phyloP scores from a whole-genome alignment of 495 filamentous ascomycete genomes.

The Sporormia fimetaria region DNA sequence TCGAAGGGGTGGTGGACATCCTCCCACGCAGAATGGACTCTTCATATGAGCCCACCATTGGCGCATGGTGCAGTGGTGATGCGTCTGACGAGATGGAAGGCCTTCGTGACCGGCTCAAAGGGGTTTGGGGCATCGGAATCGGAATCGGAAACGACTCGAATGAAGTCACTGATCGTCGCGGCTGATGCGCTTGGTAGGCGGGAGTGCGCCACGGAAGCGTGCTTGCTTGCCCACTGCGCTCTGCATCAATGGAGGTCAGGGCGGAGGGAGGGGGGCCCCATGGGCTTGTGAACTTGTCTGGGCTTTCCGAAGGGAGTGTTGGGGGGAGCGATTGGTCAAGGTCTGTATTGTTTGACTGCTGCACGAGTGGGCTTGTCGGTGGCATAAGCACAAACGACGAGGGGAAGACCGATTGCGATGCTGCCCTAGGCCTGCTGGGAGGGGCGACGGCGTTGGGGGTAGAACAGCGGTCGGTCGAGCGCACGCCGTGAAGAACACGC shows the following conservation, averaged over 20 bases:
- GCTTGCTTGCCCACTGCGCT: too few species aligned
- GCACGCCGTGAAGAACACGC: constrained; percentile 20
- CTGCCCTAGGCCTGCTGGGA: constrained; percentile 35
- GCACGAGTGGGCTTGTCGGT: constrained; percentile 84
- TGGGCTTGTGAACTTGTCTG: constrained; percentile 42
- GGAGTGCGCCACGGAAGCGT: too few species aligned
- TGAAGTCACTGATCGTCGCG: constrained; percentile 55
- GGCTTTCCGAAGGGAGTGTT: constrained; percentile 29
- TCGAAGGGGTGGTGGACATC: constrained; percentile 95
- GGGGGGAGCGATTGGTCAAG: constrained; percentile 49
- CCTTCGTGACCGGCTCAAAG: constrained; percentile 48
- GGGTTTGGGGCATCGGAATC: constrained; percentile 43
- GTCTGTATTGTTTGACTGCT: constrained; percentile 82
- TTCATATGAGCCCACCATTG: constrained; percentile 96
- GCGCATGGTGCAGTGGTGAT: constrained; percentile 71
- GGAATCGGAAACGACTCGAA: constrained; percentile 47
- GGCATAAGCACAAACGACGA: constrained; percentile 76
- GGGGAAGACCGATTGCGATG: constrained; percentile 62
- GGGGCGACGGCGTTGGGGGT: too few species aligned
- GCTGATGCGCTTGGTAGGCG: constrained; percentile 59
- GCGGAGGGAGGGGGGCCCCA: constrained; percentile 51
- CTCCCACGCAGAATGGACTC: constrained; percentile 89
- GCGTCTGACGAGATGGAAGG: constrained; percentile 65
- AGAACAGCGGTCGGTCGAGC: too few species aligned
- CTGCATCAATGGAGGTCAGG: constrained; percentile 29